Evolutionary conservation across 2,329 filamentous ascomycete species (phyloP).

Genomic region (Lachnum nothofagi): DNA sequence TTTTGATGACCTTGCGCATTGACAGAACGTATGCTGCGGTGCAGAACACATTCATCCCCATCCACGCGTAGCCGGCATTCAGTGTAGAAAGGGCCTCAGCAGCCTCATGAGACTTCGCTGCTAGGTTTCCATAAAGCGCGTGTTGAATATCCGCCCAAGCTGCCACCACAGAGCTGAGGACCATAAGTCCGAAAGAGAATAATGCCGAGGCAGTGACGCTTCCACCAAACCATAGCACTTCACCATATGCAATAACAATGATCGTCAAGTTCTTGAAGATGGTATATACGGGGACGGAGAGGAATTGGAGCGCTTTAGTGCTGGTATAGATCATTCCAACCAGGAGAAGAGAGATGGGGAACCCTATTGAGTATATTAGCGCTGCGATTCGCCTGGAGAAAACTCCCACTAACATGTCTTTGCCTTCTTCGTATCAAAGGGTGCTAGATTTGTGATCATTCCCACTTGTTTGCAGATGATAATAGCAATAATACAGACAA

Average conservation of each 20-base stretch:
- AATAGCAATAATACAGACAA: slow-evolving; percentile 85
- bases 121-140: slow-evolving; percentile 53
- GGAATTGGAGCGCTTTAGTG: slow-evolving; percentile 90
- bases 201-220: slow-evolving; percentile 81
- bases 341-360: slow-evolving; percentile 89
- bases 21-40: slow-evolving; percentile 82
- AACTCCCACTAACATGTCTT: slow-evolving; percentile 68
- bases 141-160: slow-evolving; percentile 96
- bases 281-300: slow-evolving; percentile 97
- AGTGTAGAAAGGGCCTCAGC: slow-evolving; percentile 78
- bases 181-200: slow-evolving; percentile 94
- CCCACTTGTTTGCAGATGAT: slow-evolving; percentile 74
- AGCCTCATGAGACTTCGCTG: slow-evolving; percentile 45
- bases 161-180: slow-evolving; percentile 86
- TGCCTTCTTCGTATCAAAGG: slow-evolving; percentile 81
- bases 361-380: slow-evolving; percentile 56
- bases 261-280: slow-evolving; percentile 99
- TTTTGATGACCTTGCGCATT: slow-evolving; percentile 98
- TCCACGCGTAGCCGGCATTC: slow-evolving; percentile 95
- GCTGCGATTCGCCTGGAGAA: not conserved
- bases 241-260: slow-evolving; percentile 96
- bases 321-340: slow-evolving; percentile 99
- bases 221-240: slow-evolving; percentile 97
- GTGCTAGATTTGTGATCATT: slow-evolving; percentile 74
- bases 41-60: slow-evolving; percentile 94